Percentiles rank a stretch among this genome's conserved stretches.
These are phyloP conservation scores for Pseudogymnoascus sp. DNA, from an alignment of 2,329 filamentous ascomycete species.

Conservation along the genomic window DNA sequence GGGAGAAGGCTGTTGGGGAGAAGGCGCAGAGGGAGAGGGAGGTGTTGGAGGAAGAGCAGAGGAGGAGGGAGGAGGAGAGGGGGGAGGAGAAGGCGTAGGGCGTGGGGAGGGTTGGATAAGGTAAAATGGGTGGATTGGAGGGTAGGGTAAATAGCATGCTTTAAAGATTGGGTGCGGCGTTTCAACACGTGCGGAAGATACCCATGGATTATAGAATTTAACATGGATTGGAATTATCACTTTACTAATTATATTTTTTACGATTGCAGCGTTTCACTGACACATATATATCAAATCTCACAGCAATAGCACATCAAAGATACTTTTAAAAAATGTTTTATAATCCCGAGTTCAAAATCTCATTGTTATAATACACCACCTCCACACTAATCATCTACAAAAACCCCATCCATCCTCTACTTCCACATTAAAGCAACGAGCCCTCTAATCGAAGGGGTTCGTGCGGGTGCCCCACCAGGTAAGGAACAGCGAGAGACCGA, in stretches of 20 bases:
- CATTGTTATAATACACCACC: constrained; percentile 7
- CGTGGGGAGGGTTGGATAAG: not conserved
- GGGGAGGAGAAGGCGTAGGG: not conserved
- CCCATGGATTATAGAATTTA: constrained; percentile 4
- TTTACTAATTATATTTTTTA: not conserved
- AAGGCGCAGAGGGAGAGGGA: constrained; percentile 57
- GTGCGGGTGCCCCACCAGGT: constrained; percentile 97
- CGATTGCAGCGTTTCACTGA: too few species aligned
- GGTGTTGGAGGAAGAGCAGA: constrained; percentile 54
- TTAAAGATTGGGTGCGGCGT: constrained; percentile 9
- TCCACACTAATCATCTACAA: not conserved
- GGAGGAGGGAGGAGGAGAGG: constrained; percentile 16
- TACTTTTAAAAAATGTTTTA: constrained; percentile 2
- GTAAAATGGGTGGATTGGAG: not conserved
- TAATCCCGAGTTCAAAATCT: not conserved
- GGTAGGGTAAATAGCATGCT: not conserved
- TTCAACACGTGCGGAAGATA: constrained; percentile 12
- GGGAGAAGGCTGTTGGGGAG: constrained; percentile 76
- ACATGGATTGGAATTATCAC: not conserved
- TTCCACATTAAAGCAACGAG: constrained; percentile 8
- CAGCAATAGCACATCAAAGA: not conserved
- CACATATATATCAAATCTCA: too few species aligned
- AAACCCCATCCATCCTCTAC: not conserved
- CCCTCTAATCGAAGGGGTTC: constrained; percentile 63
- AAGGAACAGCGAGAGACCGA: constrained; percentile 84